Conservation (phyloP, 192 early-diverging fungal species). For the Backusella luteola region DNA sequence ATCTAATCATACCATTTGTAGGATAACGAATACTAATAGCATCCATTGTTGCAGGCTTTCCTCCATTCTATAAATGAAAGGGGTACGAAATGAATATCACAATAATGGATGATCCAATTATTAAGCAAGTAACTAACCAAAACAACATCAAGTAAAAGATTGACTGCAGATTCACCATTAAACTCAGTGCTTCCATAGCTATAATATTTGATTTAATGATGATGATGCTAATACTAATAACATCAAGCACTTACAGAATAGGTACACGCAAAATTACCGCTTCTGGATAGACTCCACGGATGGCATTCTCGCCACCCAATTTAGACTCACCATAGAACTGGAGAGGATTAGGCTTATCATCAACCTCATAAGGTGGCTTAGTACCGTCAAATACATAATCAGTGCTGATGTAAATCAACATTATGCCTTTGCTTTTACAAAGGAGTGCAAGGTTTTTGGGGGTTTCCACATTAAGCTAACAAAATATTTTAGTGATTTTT, state of each 20-base stretch:
- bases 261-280: slow-evolving; percentile 78
- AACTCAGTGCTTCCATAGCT: slow-evolving; percentile 63
- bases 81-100: neutral
- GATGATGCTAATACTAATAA: neutral
- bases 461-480: slow-evolving; percentile 65
- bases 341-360: slow-evolving; percentile 69
- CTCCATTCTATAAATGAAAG: slow-evolving; percentile 29
- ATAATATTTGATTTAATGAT: neutral
- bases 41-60: slow-evolving; percentile 62
- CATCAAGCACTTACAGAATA: slow-evolving; percentile 51
- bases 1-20: slow-evolving; percentile 60
- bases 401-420: slow-evolving; percentile 81
- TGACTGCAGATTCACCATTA: slow-evolving; percentile 75
- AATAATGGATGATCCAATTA: neutral
- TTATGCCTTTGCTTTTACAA: slow-evolving; percentile 47
- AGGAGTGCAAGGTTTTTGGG: slow-evolving; percentile 55
- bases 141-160: slow-evolving; percentile 66
- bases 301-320: slow-evolving; percentile 68
- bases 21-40: slow-evolving; percentile 72
- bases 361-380: slow-evolving; percentile 72
- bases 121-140: slow-evolving; percentile 37
- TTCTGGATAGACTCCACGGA: slow-evolving; percentile 48
- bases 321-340: slow-evolving; percentile 86
- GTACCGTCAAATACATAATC: slow-evolving; percentile 95
- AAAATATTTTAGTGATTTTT: neutral